These are phyloP conservation scores for Hura crepitans DNA, from an alignment of 441 rosid species.

Conservation along the genomic window DNA sequence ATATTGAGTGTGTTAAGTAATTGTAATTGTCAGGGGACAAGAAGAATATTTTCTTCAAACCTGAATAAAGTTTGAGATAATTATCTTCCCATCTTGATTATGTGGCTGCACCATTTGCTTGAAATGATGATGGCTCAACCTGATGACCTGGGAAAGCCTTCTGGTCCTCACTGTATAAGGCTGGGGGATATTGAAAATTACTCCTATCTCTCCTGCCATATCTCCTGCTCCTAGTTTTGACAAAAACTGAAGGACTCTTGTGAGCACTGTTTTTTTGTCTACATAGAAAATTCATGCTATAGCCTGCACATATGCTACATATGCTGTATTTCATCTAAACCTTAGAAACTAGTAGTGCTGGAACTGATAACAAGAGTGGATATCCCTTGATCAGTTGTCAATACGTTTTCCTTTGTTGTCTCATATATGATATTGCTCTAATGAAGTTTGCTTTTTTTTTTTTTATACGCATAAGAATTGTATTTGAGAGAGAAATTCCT, in stretches of 20 bases:
- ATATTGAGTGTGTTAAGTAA: not conserved
- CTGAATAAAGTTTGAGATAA: conserved; percentile 48
- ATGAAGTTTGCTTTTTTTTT: not conserved
- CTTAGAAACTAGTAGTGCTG: not conserved
- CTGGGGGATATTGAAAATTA: conserved; percentile 82
- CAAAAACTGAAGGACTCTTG: conserved; percentile 44
- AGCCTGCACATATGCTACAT: not conserved
- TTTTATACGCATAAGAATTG: not conserved
- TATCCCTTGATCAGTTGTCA: not conserved
- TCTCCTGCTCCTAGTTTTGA: conserved; percentile 62
- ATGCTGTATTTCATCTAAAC: not conserved
- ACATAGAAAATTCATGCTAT: not conserved
- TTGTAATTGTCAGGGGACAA: not conserved
- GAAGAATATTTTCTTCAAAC: conserved; percentile 27
- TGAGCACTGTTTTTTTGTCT: conserved; percentile 19
- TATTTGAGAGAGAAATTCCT: not conserved
- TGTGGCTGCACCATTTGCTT: conserved; percentile 59
- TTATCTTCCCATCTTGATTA: conserved; percentile 48
- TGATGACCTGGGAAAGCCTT: conserved; percentile 78
- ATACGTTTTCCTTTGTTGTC: not conserved
- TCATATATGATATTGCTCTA: not conserved
- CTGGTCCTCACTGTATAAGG: conserved; percentile 81
- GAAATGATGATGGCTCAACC: conserved; percentile 68
- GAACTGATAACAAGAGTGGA: not conserved
- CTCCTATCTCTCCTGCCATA: conserved; percentile 90